These are phyloP conservation scores for Xylaria telfairii DNA, from an alignment of 495 filamentous ascomycete species.

Conservation along the genomic window DNA sequence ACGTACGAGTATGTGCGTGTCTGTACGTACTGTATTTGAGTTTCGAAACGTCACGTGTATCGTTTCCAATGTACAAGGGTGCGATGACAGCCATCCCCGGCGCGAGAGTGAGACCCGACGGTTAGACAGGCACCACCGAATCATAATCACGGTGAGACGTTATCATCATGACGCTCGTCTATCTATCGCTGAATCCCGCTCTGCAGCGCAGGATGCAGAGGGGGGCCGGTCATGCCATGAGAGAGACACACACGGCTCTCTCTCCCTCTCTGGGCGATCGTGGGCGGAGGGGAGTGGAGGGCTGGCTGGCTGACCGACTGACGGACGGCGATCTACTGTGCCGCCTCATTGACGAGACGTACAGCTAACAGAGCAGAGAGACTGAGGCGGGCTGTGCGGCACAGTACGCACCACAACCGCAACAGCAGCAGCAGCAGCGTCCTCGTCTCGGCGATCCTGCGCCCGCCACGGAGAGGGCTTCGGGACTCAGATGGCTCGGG, in stretches of 20 bases:
- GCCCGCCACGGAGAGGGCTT: neutral
- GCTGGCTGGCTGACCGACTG: too few species aligned
- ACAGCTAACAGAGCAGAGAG: neutral
- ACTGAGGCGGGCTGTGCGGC: slow-evolving; percentile 1
- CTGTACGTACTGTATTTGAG: slow-evolving; percentile 14
- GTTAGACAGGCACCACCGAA: slow-evolving; percentile 5
- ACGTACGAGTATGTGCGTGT: too few species aligned
- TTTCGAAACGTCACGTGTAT: slow-evolving; percentile 19
- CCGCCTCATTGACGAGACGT: slow-evolving; percentile 10
- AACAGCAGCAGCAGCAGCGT: neutral
- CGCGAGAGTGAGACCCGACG: slow-evolving; percentile 4
- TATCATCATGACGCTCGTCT: neutral
- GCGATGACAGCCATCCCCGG: neutral
- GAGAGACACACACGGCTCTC: neutral
- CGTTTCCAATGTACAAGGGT: slow-evolving; percentile 8
- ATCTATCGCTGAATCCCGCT: neutral
- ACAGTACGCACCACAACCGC: too few species aligned
- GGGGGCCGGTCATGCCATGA: neutral
- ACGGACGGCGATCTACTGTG: slow-evolving; percentile 6
- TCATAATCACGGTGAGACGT: neutral
- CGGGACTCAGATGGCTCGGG: slow-evolving; percentile 14
- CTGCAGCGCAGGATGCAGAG: neutral
- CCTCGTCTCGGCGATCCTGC: slow-evolving; percentile 9
- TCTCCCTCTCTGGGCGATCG: too few species aligned
- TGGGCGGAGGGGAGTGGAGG: neutral